phyloP scores from a whole-genome alignment of 257 asterid genomes.

The Capsicum baccatum region DNA sequence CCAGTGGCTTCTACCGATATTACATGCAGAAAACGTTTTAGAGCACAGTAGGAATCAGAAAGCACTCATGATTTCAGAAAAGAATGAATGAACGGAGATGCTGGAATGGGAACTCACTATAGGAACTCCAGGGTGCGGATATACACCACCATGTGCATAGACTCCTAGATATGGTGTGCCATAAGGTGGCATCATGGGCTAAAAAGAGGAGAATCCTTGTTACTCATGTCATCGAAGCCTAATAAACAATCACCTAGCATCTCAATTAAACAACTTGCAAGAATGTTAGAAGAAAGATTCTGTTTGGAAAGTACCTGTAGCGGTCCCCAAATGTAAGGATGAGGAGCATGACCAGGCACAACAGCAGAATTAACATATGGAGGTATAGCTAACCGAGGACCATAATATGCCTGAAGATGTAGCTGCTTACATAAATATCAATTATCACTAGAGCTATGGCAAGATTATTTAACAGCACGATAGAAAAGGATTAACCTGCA shows the following conservation, averaged over 20 bases:
- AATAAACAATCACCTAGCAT: neutral
- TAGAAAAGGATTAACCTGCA: constrained; percentile 64
- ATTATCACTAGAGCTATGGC: neutral
- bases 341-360: constrained; percentile 76
- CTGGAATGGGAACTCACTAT: constrained; percentile 52
- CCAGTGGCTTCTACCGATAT: neutral
- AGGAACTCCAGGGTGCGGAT: constrained; percentile 84
- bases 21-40: neutral
- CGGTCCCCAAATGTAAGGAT: constrained; percentile 94
- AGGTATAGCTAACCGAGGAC: constrained; percentile 88
- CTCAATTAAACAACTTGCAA: neutral
- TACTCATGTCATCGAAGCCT: neutral
- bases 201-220: constrained; percentile 30
- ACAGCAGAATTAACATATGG: constrained; percentile 79
- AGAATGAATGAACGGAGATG: neutral
- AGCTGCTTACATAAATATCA: constrained; percentile 23
- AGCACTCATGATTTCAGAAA: neutral
- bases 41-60: neutral
- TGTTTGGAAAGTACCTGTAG: constrained; percentile 58
- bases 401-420: constrained; percentile 76
- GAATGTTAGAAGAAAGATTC: neutral
- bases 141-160: constrained; percentile 82
- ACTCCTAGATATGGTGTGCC: constrained; percentile 86
- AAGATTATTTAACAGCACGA: neutral
- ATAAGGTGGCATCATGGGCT: constrained; percentile 92